A percentile compares a stretch with the other conserved stretches of the same genome.
These are phyloP conservation scores for Cladophialophora immunda DNA, from an alignment of 2,329 filamentous ascomycete genomes.

Conservation along the genomic window DNA sequence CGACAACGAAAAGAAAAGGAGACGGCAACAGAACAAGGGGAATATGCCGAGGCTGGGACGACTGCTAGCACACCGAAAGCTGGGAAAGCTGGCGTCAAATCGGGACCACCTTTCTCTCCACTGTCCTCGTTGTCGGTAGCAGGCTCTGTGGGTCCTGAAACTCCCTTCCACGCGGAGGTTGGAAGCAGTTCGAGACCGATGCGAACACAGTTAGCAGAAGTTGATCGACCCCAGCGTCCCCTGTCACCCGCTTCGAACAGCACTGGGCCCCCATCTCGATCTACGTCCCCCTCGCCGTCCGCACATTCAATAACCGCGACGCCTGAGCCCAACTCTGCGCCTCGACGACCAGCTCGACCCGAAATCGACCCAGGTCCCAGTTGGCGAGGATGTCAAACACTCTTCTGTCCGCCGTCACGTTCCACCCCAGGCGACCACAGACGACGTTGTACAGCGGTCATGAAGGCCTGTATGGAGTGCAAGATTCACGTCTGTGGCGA, in stretches of 20 bases:
- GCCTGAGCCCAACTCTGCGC: constrained; percentile 50
- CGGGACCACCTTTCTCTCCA: background rate
- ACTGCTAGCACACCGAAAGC: constrained; percentile 10
- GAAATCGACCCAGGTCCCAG: constrained; percentile 40
- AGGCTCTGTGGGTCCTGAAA: background rate
- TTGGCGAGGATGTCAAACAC: constrained; percentile 59
- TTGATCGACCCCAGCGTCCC: constrained; percentile 39
- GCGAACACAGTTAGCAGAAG: constrained; percentile 33
- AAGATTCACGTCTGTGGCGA: constrained; percentile 57
- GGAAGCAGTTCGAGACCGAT: constrained; percentile 18
- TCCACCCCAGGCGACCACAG: constrained; percentile 54
- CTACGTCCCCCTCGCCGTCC: constrained; percentile 49
- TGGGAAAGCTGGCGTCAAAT: constrained; percentile 1
- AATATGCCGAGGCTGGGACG: background rate
- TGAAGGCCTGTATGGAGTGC: constrained; percentile 57
- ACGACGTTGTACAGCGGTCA: constrained; percentile 52
- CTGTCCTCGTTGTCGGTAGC: background rate
- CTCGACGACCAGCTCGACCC: constrained; percentile 4
- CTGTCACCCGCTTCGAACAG: constrained; percentile 42
- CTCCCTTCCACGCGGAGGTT: constrained; percentile 18
- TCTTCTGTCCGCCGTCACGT: constrained; percentile 56
- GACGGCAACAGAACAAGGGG: constrained; percentile 1
- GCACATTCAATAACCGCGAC: constrained; percentile 51
- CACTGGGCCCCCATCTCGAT: constrained; percentile 49
- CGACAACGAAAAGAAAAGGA: constrained; percentile 40